phyloP scores from a whole-genome alignment of 805 yeast genomes.

The Soucietia sequanensis region DNA sequence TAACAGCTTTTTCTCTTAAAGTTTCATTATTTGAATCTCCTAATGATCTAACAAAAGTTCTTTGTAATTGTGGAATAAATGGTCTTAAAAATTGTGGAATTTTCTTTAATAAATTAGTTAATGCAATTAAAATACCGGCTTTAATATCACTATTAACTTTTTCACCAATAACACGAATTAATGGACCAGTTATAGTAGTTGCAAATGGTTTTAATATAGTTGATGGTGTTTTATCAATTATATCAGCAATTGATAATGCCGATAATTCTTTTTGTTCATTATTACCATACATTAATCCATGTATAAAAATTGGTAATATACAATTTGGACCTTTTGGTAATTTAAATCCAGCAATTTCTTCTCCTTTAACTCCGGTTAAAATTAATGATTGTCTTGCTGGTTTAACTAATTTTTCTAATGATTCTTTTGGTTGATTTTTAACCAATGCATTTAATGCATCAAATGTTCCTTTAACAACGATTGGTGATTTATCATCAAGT shows the following conservation, averaged over 20 bases:
- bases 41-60: slow-evolving; percentile 92
- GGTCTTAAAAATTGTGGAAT: slow-evolving; percentile 92
- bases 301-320: slow-evolving; percentile 85
- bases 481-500: slow-evolving; percentile 66
- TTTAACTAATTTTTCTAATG: slow-evolving; percentile 70
- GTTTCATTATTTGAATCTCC: slow-evolving; percentile 73
- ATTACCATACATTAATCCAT: slow-evolving; percentile 93
- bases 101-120: slow-evolving; percentile 72
- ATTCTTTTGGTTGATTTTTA: slow-evolving; percentile 70
- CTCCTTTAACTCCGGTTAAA: slow-evolving; percentile 59
- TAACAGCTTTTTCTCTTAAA: slow-evolving; percentile 81
- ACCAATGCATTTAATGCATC: slow-evolving; percentile 65
- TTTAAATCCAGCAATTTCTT: slow-evolving; percentile 71
- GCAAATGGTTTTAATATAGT: slow-evolving; percentile 80
- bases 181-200: slow-evolving; percentile 93
- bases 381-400: slow-evolving; percentile 78
- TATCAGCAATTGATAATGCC: slow-evolving; percentile 85
- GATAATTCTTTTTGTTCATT: slow-evolving; percentile 79
- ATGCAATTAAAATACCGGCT: slow-evolving; percentile 86
- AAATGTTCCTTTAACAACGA: slow-evolving; percentile 64
- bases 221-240: slow-evolving; percentile 85
- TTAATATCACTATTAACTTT: slow-evolving; percentile 88
- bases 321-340: slow-evolving; percentile 84
- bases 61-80: slow-evolving; percentile 93
- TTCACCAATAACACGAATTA: slow-evolving; percentile 97